phyloP scores from a whole-genome alignment of 306 rosid species.

The Ceratonia siliqua region DNA sequence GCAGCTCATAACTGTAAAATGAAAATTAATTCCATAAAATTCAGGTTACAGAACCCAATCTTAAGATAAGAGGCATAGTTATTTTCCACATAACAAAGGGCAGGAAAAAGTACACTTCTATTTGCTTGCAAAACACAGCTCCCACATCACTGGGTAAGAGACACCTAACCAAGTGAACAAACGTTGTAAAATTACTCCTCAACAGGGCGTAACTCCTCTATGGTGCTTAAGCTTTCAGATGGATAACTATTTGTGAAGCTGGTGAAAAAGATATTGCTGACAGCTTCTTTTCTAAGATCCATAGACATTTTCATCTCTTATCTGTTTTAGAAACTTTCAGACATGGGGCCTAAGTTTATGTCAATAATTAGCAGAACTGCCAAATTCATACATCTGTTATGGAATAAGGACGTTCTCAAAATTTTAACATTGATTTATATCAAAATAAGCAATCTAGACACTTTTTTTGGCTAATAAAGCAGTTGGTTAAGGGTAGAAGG shows the following conservation, averaged over 20 bases:
- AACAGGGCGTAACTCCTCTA: conserved; percentile 1
- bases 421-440: background rate
- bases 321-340: background rate
- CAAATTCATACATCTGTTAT: conserved; percentile 24
- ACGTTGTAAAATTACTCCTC: conserved; percentile 14
- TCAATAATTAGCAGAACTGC: conserved; percentile 13
- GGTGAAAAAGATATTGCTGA: conserved; percentile 1
- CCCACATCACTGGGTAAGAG: conserved; percentile 10
- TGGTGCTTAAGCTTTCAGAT: conserved; percentile 25
- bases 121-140: conserved; percentile 9
- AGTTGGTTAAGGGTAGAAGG: too few species aligned
- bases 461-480: conserved; percentile 3
- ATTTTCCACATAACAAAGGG: conserved; percentile 28
- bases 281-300: background rate
- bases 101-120: conserved; percentile 23
- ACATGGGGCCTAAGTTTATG: background rate
- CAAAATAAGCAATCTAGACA: conserved; percentile 24
- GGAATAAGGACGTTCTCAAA: conserved; percentile 2
- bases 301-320: background rate
- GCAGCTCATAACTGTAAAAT: conserved; percentile 64
- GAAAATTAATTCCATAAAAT: conserved; percentile 28
- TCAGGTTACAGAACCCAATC: conserved; percentile 15
- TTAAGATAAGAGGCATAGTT: conserved; percentile 22
- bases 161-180: conserved; percentile 11
- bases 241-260: conserved; percentile 22